phyloP scores from a whole-genome alignment of 1,284 basidiomycete genomes.

The Austroboletus sp. region DNA sequence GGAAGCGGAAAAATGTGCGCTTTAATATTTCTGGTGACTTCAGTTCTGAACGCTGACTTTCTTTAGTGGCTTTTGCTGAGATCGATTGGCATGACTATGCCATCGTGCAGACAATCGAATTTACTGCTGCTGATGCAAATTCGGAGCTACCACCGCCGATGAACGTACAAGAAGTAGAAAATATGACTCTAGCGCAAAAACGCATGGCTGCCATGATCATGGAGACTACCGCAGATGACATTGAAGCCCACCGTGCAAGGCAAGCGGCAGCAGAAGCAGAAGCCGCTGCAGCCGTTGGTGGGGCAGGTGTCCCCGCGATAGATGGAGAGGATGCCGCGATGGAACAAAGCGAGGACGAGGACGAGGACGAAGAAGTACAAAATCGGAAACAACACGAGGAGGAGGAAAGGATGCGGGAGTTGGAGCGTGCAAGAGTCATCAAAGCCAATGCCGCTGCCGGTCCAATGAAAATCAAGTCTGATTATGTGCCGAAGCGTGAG shows the following conservation, averaged over 20 bases:
- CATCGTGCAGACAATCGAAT: conserved; percentile 97
- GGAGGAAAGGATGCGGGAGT: conserved; percentile 68
- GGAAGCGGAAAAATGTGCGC: conserved; percentile 76
- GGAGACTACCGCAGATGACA: conserved; percentile 83
- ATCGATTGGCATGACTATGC: conserved; percentile 99
- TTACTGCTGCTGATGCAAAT: conserved; percentile 85
- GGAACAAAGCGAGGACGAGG: conserved; percentile 73
- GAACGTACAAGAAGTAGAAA: conserved; percentile 89
- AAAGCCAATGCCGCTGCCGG: conserved; percentile 72
- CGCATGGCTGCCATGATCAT: conserved; percentile 97
- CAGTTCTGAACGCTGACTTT: conserved; percentile 9
- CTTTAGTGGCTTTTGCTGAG: conserved; percentile 80
- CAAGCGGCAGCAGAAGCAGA: conserved; percentile 76
- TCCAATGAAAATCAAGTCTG: conserved; percentile 93
- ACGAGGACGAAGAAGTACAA: conserved; percentile 63
- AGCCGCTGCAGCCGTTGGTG: conserved; percentile 63
- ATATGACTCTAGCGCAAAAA: conserved; percentile 95
- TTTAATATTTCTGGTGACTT: conserved; percentile 4
- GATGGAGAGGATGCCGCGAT: conserved; percentile 62
- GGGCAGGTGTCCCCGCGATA: conserved; percentile 39
- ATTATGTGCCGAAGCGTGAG: conserved; percentile 91
- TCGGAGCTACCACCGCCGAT: conserved; percentile 93
- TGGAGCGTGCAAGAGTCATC: conserved; percentile 70
- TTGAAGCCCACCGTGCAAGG: conserved; percentile 70
- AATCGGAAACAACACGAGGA: conserved; percentile 65